Percentiles rank a stretch among this genome's conserved stretches.
These are phyloP conservation scores for Claviceps paspali DNA, from an alignment of 2,329 filamentous ascomycete species.

Conservation along the genomic window DNA sequence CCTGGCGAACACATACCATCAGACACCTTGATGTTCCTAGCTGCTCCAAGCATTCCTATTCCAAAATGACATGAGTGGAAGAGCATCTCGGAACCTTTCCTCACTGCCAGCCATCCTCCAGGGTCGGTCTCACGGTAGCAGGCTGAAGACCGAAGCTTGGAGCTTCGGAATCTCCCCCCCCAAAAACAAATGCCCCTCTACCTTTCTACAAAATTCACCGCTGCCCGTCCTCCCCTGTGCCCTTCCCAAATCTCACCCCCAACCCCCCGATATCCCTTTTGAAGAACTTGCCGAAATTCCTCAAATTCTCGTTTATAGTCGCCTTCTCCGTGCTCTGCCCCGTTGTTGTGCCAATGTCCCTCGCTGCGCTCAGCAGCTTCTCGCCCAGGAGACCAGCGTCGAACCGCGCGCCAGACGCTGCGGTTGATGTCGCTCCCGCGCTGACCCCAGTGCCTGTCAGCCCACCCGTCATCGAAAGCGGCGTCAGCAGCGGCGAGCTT, in stretches of 20 bases:
- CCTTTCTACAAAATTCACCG: too few species aligned
- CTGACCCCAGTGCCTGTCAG: constrained; percentile 24
- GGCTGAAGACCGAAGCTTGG: too few species aligned
- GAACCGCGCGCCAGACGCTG: constrained; percentile 40
- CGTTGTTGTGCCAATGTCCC: constrained; percentile 59
- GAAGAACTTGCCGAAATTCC: constrained; percentile 95
- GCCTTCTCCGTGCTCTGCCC: constrained; percentile 37
- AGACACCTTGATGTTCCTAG: too few species aligned
- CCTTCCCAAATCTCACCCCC: constrained; percentile 56
- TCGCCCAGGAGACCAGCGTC: constrained; percentile 73
- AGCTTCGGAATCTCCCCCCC: too few species aligned
- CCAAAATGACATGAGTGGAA: too few species aligned
- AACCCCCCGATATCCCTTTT: constrained; percentile 69
- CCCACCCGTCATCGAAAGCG: constrained; percentile 37
- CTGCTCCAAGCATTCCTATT: too few species aligned
- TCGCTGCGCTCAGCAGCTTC: constrained; percentile 73
- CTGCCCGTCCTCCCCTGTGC: constrained; percentile 24
- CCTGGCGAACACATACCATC: too few species aligned
- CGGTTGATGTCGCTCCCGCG: constrained; percentile 25
- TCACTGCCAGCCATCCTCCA: too few species aligned
- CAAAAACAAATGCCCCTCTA: too few species aligned
- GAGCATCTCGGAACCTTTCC: too few species aligned
- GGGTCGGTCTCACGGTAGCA: too few species aligned
- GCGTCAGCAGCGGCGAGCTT: constrained; percentile 55
- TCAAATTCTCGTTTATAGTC: constrained; percentile 83